Evolutionary conservation across 345 rosid genomes (phyloP), one percentile per base, ranked within the genome.

Genomic region (Pugionium dolabratum): DNA sequence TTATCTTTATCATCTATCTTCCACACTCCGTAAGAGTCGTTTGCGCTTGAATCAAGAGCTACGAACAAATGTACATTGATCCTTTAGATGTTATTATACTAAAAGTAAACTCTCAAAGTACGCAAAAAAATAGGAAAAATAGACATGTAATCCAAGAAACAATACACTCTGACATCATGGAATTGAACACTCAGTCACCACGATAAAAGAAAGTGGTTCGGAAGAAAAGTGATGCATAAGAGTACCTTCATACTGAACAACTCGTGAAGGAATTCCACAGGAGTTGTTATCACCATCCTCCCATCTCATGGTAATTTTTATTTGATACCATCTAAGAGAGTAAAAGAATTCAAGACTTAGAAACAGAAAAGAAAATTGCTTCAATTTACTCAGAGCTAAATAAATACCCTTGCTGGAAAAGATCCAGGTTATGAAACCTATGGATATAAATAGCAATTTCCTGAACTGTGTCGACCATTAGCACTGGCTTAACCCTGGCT

Each of bases 161-260:
- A 18, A 18, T 18, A 18, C 18, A 66, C 7, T 45, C 31, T 34
- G 8, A 31, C 58, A 52, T 50, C 18, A 51, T 7, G 53, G 40
- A 51, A 4, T 3, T 18, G 67, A 4, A 5, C 11, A 44, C 37
- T 35, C 47, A 61, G 42, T 45, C 54, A 36, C 56, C 35, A 33
- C 28, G 30, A 35, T 8, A 31, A 39, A 36, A 46, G 10, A 35
- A 31, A 39, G 41, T 11, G 54, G 52, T 47, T 43, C 44, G 7
- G 57, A 33, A 52, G 39, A 3, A 34, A 68, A 26, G 34, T 18
- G 36, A 31, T 3, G 44, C 27, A 58, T 18, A 76, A 43, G 48
- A 66, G 34, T 81, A 94, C 97, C 96, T 84, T 88, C 97, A 78
- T 91, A 95, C 71, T 91, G 99, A 78, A 91, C 84, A 71, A 95